phyloP scores from a whole-genome alignment of 495 filamentous ascomycete genomes.

The Hyaloscypha finlandica region DNA sequence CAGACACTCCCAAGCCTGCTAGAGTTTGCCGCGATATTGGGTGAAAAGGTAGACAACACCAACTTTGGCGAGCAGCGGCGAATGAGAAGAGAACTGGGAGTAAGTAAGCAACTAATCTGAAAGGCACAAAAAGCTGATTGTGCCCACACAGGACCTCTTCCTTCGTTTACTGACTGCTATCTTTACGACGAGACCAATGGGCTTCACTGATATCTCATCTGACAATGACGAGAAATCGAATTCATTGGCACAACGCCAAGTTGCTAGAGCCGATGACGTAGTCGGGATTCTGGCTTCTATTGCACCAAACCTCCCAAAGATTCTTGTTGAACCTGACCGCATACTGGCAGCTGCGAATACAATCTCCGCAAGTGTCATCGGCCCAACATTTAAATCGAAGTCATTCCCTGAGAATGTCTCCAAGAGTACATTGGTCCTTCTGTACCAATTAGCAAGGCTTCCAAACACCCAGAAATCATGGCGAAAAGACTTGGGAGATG shows the following conservation, averaged over 20 bases:
- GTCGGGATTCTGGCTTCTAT: conserved; percentile 76
- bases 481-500: conserved; percentile 91
- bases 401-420: conserved; percentile 86
- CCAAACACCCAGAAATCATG: conserved; percentile 82
- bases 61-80: conserved; percentile 95
- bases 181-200: conserved; percentile 83
- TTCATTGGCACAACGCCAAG: conserved; percentile 19
- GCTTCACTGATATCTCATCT: conserved; percentile 47
- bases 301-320: conserved; percentile 79
- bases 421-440: conserved; percentile 64
- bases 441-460: conserved; percentile 75
- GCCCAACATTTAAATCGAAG: conserved; percentile 80
- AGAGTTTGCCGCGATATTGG: conserved; percentile 85
- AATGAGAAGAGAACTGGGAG: conserved; percentile 90
- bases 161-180: conserved; percentile 83
- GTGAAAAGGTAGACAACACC: conserved; percentile 94
- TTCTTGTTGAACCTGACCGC: conserved; percentile 83
- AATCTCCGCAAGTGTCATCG: conserved; percentile 82
- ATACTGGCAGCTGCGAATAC: conserved; percentile 72
- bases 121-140: conserved; percentile 22
- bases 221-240: conserved; percentile 35
- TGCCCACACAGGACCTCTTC: conserved; percentile 74
- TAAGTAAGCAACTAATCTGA: conserved; percentile 51
- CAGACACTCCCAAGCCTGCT: conserved; percentile 86
- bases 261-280: conserved; percentile 67